Evolutionary conservation across 179 eudicot genomes (phyloP), one percentile per base, ranked within the genome.

Genomic region (Carnegiea gigantea): DNA sequence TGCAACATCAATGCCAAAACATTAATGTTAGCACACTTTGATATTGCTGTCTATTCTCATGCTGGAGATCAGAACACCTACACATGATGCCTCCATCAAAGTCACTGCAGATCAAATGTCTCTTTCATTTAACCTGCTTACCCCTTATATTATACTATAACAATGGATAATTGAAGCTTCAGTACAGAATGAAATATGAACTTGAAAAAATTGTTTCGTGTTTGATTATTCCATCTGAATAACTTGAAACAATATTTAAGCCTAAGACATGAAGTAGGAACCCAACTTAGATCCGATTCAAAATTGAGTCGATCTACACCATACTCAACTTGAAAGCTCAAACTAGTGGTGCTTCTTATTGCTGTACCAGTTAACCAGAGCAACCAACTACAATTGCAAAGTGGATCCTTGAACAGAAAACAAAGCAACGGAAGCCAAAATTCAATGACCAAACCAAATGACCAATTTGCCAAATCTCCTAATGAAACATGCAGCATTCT

Each of bases 1-100:
- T 96, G 89, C 70, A 79, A 74, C 43, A 15, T 60, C 26, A 18
- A 13, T 46, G 24, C 20, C 21, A 76, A 70, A 11, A 11, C 10
- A 26, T 6, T 7, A 20, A 20, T 24, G 44, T 73, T 75, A 74
- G 40, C 8, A 64, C 14, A 78, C 6, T n/a, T 73, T 53, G 38
- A 49, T 26, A 21, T 51, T 40, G 44, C 44, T 40, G 44, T 40
- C 8, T 40, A 40, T 40, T 40, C 44, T 7, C 44, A 40, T 40
- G 9, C 3, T 40, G 53, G 6, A 9, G 53, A 48, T 48, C 53
- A 48, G 43, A 40, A 5, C 51, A 48, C 3, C 14, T 48, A 17
- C 3, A 54, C 0, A 17, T 54, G 62, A 54, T 54, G 62, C 62
- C 18, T 20, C 62, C 21, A 54, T 11, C 53, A 9, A 48, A 48